A percentile compares a stretch with the other conserved stretches of the same genome.
Conservation (phyloP, 768 basidiomycete species). For the Lentinula sp. region DNA sequence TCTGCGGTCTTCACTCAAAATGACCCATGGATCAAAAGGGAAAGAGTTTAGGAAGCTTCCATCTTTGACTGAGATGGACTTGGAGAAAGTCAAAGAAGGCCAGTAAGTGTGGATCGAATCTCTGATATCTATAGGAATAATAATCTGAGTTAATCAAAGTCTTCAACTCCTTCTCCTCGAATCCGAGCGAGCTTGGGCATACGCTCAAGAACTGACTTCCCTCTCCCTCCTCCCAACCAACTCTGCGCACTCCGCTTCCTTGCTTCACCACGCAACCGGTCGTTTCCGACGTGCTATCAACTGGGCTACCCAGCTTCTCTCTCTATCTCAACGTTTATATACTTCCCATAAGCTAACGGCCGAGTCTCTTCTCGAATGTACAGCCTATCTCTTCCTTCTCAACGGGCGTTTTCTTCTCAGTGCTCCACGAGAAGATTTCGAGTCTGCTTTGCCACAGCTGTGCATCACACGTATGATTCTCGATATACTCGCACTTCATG, state of each 20-base stretch:
- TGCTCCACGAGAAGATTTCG: constrained; percentile 69
- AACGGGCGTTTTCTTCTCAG: constrained; percentile 67
- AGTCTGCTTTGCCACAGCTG: constrained; percentile 69
- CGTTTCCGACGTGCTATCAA: constrained; percentile 75
- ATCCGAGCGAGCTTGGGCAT: constrained; percentile 87
- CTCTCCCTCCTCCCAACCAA: constrained; percentile 47
- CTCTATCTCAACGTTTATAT: constrained; percentile 64
- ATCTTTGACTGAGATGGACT: constrained; percentile 34
- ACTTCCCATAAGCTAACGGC: constrained; percentile 45
- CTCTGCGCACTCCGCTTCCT: constrained; percentile 42
- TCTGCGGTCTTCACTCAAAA: constrained; percentile 75
- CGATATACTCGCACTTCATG: constrained; percentile 55
- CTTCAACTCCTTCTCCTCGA: constrained; percentile 84
- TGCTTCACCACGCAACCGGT: constrained; percentile 71
- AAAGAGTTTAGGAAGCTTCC: constrained; percentile 86
- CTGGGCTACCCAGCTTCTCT: constrained; percentile 74
- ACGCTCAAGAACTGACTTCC: constrained; percentile 72
- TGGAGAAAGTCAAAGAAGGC: constrained; percentile 74
- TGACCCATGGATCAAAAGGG: constrained; percentile 66
- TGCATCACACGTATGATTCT: constrained; percentile 73
- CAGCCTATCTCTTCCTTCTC: constrained; percentile 73
- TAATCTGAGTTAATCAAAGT: constrained; percentile 28
- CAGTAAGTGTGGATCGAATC: constrained; percentile 51
- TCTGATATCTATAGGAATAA: constrained; percentile 1
- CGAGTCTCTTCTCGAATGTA: constrained; percentile 59